A percentile compares a stretch with the other conserved stretches of the same genome.
These are phyloP conservation scores for Trichoderma breve DNA, from an alignment of 2,329 filamentous ascomycete genomes.

Conservation along the genomic window DNA sequence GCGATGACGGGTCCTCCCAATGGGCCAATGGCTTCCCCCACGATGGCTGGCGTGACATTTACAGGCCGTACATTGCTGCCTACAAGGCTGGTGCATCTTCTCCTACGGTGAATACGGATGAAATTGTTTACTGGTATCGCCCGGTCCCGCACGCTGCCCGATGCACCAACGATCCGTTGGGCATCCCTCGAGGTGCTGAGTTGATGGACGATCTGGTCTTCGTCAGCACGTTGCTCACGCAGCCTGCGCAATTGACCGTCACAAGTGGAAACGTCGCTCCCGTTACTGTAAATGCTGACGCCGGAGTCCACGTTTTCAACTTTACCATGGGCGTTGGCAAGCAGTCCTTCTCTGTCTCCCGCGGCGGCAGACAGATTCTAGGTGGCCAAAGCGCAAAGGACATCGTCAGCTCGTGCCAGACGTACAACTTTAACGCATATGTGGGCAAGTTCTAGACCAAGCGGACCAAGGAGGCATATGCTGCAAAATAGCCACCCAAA, in stretches of 20 bases:
- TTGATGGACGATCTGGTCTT: conserved; percentile 26
- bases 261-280: conserved; percentile 22
- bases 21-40: conserved; percentile 47
- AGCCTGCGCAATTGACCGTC: conserved; percentile 25
- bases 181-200: conserved; percentile 23
- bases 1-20: conserved; percentile 46
- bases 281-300: conserved; percentile 22
- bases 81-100: conserved; percentile 24
- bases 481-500: not conserved
- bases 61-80: conserved; percentile 26
- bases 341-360: conserved; percentile 23
- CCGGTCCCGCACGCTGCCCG: conserved; percentile 23
- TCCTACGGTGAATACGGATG: conserved; percentile 25
- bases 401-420: conserved; percentile 21
- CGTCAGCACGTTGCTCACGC: conserved; percentile 25
- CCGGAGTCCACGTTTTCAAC: conserved; percentile 25
- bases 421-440: conserved; percentile 26
- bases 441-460: conserved; percentile 23
- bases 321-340: conserved; percentile 26
- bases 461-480: not conserved
- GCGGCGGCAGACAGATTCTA: conserved; percentile 18
- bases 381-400: conserved; percentile 21
- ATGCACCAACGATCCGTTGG: conserved; percentile 24
- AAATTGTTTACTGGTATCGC: conserved; percentile 28
- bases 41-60: conserved; percentile 27